phyloP scores from a whole-genome alignment of 331 rosid genomes.

The Pyrus hybrid region DNA sequence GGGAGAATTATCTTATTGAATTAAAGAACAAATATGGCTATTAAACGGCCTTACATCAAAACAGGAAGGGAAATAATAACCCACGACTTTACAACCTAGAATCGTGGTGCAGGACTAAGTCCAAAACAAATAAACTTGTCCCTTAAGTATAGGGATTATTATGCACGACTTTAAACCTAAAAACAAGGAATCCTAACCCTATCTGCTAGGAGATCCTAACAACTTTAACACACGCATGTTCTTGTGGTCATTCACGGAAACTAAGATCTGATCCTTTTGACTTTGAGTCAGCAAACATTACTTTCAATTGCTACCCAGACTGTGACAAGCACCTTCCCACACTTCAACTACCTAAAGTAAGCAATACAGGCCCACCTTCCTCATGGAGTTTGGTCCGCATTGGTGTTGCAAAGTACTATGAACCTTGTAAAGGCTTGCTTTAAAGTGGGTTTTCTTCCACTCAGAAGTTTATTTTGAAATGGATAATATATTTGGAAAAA shows the following conservation, averaged over 20 bases:
- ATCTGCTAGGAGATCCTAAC: no score
- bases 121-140: no score
- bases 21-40: no score
- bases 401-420: constrained; percentile 81
- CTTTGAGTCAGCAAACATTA: constrained; percentile 66
- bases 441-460: constrained; percentile 78
- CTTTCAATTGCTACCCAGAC: constrained; percentile 50
- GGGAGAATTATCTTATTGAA: no score
- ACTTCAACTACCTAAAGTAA: constrained; percentile 53
- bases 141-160: no score
- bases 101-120: no score
- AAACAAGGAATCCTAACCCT: no score
- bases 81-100: no score
- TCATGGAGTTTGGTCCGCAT: constrained; percentile 82
- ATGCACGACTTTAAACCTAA: no score
- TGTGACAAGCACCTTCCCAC: constrained; percentile 77
- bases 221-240: constrained; percentile 93
- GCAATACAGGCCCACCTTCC: constrained; percentile 44
- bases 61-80: no score
- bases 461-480: constrained; percentile 62
- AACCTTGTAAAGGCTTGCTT: constrained; percentile 76
- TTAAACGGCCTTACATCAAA: no score
- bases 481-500: constrained; percentile 53
- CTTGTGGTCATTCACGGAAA: constrained; percentile 82
- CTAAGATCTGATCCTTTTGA: constrained; percentile 80